Base-by-base conservation (phyloP, 257 asterid genomes). In the Nyctanthes arbortristis region DNA sequence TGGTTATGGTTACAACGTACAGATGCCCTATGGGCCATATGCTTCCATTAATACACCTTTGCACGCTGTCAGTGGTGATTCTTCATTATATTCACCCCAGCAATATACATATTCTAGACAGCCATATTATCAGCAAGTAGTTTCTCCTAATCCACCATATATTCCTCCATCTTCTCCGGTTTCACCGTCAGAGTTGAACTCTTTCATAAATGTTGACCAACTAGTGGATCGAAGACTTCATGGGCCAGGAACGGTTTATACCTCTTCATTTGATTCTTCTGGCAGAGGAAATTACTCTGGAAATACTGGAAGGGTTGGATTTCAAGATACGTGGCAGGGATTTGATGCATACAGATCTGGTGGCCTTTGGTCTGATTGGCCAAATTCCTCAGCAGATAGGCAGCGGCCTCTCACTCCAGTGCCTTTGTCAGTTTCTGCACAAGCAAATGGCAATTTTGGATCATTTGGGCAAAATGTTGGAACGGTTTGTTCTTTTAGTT, bases 311-410 rank as follows among this genome's bases (percentile, higher is more conserved):
- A 31, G 65, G 43, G 20, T 30, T 58, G 37, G 67, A 33, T 69
- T 69, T 69, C 67, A 58, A 11, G 74, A 69, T 29, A 22, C 32
- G 66, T 56, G 49, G 33, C 57, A 33, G 67, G 49, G 27, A 39
- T 69, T 64, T 43, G 74, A 69, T 28, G 74, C 67, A 59, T 60
- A 47, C 63, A 59, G 49, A 60, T 34, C 66, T 39, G 63, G 61
- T 57, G 63, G 61, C 61, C 45, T 60, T 39, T 59, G 61, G 61
- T 43, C 74, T 7, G 67, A 69, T 69, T 69, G 67, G 74, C 67
- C 67, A 30, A 69, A 69, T 29, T 57, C 74, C 59, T 69, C 64
- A 10, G 74, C 64, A 10, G 74, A 69, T 14, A 58, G 40, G 34
- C 67, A 40, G 14, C 61, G 7, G 5, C 49, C 67, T 60, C 66